These are phyloP conservation scores for Emericellopsis cladophorae DNA, from an alignment of 2,329 filamentous ascomycete species.

Conservation along the genomic window DNA sequence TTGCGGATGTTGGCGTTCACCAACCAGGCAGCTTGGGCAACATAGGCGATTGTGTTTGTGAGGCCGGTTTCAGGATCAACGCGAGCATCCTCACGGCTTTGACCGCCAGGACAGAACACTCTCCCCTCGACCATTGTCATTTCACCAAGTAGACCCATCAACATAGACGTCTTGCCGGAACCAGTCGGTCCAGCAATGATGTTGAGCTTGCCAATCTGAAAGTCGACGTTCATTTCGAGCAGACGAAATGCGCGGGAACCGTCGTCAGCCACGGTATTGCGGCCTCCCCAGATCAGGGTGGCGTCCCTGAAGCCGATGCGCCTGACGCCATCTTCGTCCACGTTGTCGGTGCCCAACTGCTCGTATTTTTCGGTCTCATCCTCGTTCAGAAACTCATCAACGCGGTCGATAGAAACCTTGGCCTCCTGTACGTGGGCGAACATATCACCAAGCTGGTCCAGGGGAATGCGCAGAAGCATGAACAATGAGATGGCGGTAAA, in stretches of 20 bases:
- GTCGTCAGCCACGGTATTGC: slow-evolving; percentile 45
- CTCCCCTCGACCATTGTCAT: slow-evolving; percentile 78
- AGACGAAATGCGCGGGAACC: slow-evolving; percentile 68
- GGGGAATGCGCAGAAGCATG: slow-evolving; percentile 78
- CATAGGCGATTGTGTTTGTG: slow-evolving; percentile 88
- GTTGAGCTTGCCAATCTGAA: slow-evolving; percentile 77
- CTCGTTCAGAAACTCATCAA: slow-evolving; percentile 86
- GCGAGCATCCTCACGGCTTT: slow-evolving; percentile 72
- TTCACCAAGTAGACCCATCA: slow-evolving; percentile 93
- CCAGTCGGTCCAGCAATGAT: slow-evolving; percentile 89
- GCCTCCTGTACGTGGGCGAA: slow-evolving; percentile 95
- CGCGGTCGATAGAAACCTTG: slow-evolving; percentile 91
- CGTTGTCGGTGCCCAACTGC: slow-evolving; percentile 61
- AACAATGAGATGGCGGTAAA: slow-evolving; percentile 96
- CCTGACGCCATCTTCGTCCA: slow-evolving; percentile 55
- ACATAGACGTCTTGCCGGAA: slow-evolving; percentile 85
- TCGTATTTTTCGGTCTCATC: slow-evolving; percentile 93
- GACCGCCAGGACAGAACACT: slow-evolving; percentile 75
- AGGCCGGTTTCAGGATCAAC: slow-evolving; percentile 74
- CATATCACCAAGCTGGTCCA: slow-evolving; percentile 97
- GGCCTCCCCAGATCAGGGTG: slow-evolving; percentile 80
- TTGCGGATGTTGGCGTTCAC: slow-evolving; percentile 93
- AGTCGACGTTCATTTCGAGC: slow-evolving; percentile 71
- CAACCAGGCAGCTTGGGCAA: slow-evolving; percentile 92
- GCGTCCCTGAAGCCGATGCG: slow-evolving; percentile 77